A percentile compares a stretch with the other conserved stretches of the same genome.
phyloP scores from a whole-genome alignment of 495 filamentous ascomycete species.

The Daldinia grandis region DNA sequence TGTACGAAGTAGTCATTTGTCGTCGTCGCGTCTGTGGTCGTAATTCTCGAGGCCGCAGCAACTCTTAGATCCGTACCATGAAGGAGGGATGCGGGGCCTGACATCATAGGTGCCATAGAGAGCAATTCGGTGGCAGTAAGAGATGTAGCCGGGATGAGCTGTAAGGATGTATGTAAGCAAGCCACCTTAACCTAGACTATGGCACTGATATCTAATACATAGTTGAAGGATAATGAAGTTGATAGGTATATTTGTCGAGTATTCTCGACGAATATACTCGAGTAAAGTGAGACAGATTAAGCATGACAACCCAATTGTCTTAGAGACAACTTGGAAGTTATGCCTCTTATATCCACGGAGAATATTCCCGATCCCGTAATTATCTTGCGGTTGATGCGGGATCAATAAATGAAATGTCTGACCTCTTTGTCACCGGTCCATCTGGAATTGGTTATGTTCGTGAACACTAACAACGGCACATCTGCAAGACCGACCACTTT shows the following conservation, averaged over 20 bases:
- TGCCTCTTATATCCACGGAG: background rate
- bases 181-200: too few relatives aligned
- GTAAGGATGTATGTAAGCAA: too few relatives aligned
- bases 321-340: background rate
- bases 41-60: background rate
- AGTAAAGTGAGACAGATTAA: slow-evolving; percentile 11
- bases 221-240: background rate
- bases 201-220: background rate
- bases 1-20: background rate
- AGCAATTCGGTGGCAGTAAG: background rate
- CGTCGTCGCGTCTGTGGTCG: background rate
- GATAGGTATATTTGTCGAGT: background rate
- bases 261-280: slow-evolving; percentile 7
- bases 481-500: background rate
- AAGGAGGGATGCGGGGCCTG: background rate
- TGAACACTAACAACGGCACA: background rate
- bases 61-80: background rate
- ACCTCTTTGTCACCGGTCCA: background rate
- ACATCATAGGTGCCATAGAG: background rate
- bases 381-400: slow-evolving; percentile 24
- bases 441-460: slow-evolving; percentile 6
- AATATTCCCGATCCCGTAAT: background rate
- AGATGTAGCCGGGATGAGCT: background rate
- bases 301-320: slow-evolving; percentile 3
- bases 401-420: slow-evolving; percentile 15